Conservation (phyloP, 1,284 basidiomycete genomes). For the Microbotryum lychnidis-dioicae region DNA sequence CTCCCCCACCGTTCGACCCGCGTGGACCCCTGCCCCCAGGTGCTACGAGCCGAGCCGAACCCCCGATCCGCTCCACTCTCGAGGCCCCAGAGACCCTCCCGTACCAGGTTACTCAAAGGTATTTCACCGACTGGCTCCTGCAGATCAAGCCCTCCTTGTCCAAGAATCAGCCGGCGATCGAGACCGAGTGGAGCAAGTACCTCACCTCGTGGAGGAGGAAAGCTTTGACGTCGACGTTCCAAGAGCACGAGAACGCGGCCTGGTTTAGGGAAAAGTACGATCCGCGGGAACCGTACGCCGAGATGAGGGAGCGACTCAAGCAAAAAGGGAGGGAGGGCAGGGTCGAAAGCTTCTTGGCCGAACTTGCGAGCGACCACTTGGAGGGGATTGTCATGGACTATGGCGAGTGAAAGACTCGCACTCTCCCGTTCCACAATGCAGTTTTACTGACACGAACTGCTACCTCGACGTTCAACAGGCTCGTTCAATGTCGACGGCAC, state of each 20-base stretch:
- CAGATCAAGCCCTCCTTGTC: slow-evolving; percentile 18
- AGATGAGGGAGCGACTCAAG: slow-evolving; percentile 60
- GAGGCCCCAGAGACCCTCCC: slow-evolving; percentile 31
- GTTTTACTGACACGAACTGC: slow-evolving; percentile 2
- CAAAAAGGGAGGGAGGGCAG: slow-evolving; percentile 71
- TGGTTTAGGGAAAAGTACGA: slow-evolving; percentile 91
- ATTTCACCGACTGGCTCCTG: slow-evolving; percentile 35
- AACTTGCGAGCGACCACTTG: slow-evolving; percentile 71
- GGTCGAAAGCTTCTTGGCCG: slow-evolving; percentile 60
- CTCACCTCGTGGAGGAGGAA: slow-evolving; percentile 23
- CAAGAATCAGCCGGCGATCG: slow-evolving; percentile 28
- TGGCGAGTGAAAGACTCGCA: slow-evolving; percentile 28
- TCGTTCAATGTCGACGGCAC: background rate
- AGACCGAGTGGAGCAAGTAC: slow-evolving; percentile 35
- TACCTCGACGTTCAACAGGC: background rate
- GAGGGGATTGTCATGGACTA: slow-evolving; percentile 52
- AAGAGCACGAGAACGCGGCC: slow-evolving; percentile 36
- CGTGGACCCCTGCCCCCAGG: too few species aligned
- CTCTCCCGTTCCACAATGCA: background rate
- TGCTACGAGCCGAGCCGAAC: background rate
- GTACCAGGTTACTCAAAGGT: slow-evolving; percentile 30
- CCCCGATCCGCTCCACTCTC: background rate
- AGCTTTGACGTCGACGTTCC: slow-evolving; percentile 22
- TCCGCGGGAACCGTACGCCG: slow-evolving; percentile 52
- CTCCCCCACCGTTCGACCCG: too few species aligned